A percentile compares a stretch with the other conserved stretches of the same genome.
These are phyloP conservation scores for Gardenia jasminoides DNA, from an alignment of 257 asterid genomes.

Conservation along the genomic window DNA sequence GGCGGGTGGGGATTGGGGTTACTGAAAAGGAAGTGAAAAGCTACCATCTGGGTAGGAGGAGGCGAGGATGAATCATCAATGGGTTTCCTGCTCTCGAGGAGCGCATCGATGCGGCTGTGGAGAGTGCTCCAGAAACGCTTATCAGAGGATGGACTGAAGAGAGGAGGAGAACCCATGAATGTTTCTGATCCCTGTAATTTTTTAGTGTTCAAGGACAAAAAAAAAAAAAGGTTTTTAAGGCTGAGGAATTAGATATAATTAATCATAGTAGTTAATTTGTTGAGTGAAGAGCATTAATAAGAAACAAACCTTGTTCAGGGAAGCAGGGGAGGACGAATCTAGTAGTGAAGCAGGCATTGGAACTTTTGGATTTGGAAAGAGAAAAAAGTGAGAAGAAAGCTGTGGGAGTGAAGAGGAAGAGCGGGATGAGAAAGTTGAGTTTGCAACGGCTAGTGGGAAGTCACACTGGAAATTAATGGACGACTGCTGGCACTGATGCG, in stretches of 20 bases:
- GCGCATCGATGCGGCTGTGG: conserved; percentile 59
- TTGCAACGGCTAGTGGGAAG: conserved; percentile 75
- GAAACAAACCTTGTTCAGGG: conserved; percentile 53
- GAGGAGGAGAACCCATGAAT: conserved; percentile 41
- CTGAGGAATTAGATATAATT: neutral
- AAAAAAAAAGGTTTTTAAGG: neutral
- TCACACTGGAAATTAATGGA: too few relatives aligned
- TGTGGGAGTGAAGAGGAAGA: neutral
- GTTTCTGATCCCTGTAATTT: conserved; percentile 44
- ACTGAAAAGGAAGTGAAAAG: neutral
- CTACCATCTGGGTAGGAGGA: conserved; percentile 27
- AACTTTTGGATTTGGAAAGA: conserved; percentile 48
- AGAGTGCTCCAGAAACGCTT: conserved; percentile 83
- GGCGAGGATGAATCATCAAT: conserved; percentile 23
- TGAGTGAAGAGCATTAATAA: neutral
- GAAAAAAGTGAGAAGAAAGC: conserved; percentile 15
- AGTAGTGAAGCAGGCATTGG: conserved; percentile 59
- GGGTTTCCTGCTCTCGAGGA: conserved; percentile 55
- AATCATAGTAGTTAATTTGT: neutral
- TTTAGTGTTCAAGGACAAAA: neutral
- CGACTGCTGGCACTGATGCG: too few relatives aligned
- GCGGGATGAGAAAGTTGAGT: conserved; percentile 23
- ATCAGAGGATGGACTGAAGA: conserved; percentile 73
- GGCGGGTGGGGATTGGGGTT: neutral
- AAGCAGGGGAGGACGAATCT: conserved; percentile 65